Conservation (phyloP, 1,284 basidiomycete genomes). For the Prillingera fragicola region DNA sequence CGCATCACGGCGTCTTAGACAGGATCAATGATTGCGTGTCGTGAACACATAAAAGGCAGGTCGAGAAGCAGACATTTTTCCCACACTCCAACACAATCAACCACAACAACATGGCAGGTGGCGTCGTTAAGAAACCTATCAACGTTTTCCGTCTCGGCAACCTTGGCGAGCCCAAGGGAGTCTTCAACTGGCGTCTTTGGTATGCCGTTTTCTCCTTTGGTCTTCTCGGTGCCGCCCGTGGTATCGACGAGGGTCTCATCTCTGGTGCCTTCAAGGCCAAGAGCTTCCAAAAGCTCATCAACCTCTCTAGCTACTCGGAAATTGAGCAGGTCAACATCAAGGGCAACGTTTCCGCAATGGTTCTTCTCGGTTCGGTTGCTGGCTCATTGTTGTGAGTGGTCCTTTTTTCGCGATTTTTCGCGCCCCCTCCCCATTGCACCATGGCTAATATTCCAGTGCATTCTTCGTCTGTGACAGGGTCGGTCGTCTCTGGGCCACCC, state of each 20-base stretch:
- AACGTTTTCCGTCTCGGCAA: conserved; percentile 12
- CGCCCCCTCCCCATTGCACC: too few relatives aligned
- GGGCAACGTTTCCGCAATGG: conserved; percentile 10
- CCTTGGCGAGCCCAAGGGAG: conserved; percentile 12
- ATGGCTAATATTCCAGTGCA: too few relatives aligned
- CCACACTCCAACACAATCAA: too few relatives aligned
- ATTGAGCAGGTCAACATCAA: conserved; percentile 11
- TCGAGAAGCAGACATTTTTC: too few relatives aligned
- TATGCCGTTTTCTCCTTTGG: conserved; percentile 7
- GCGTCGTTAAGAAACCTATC: conserved; percentile 13
- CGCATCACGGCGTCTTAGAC: too few relatives aligned
- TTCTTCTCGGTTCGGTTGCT: conserved; percentile 5
- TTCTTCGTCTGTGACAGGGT: conserved; percentile 11
- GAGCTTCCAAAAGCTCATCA: conserved; percentile 8
- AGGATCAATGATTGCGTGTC: too few relatives aligned
- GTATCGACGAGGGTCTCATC: conserved; percentile 13
- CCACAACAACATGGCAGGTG: conserved; percentile 11
- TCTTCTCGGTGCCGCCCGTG: conserved; percentile 9
- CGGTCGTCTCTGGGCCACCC: conserved; percentile 11
- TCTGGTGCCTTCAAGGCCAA: conserved; percentile 6
- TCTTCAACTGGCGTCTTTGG: conserved; percentile 14
- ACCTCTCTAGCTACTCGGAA: conserved; percentile 4
- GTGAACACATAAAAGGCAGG: too few relatives aligned
- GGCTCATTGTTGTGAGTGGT: conserved; percentile 8
- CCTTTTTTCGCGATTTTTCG: too few relatives aligned